Evolutionary conservation across 352 stramenopile species (phyloP).

Genomic region (Plasmopara halstedii): DNA sequence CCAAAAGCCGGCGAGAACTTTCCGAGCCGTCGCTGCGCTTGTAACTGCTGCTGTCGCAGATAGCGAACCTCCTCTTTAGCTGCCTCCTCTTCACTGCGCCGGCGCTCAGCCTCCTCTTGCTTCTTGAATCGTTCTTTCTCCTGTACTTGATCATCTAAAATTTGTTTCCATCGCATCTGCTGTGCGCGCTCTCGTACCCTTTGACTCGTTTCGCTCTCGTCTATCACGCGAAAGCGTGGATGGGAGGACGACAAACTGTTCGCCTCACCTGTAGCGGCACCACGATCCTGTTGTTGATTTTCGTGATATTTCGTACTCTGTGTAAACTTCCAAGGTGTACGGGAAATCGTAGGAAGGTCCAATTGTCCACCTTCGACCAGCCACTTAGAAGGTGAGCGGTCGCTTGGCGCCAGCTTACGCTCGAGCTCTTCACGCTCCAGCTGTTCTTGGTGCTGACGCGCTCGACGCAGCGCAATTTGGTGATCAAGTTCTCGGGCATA

Average conservation of each 20-base stretch:
- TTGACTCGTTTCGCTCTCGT: conserved; percentile 44
- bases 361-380: conserved; percentile 51
- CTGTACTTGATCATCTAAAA: conserved; percentile 66
- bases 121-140: conserved; percentile 54
- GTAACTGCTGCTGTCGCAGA: conserved; percentile 49
- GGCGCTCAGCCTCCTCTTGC: conserved; percentile 33
- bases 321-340: conserved; percentile 14
- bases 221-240: conserved; percentile 49
- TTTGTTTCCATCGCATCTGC: conserved; percentile 58
- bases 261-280: conserved; percentile 22
- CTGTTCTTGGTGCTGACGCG: conserved; percentile 40
- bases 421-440: conserved; percentile 48
- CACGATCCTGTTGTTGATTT: conserved; percentile 23
- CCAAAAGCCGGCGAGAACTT: conserved; percentile 12
- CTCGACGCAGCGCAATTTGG: conserved; percentile 57
- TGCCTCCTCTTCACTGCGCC: conserved; percentile 27
- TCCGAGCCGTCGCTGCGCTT: conserved; percentile 43
- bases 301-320: conserved; percentile 9
- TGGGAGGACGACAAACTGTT: conserved; percentile 19
- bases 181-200: conserved; percentile 52
- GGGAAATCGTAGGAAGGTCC: conserved; percentile 9
- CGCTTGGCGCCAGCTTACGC: conserved; percentile 37
- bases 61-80: conserved; percentile 45
- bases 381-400: conserved; percentile 62
- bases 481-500: conserved; percentile 63